Conservation (phyloP, 768 basidiomycete species). For the Suillus weaverae region DNA sequence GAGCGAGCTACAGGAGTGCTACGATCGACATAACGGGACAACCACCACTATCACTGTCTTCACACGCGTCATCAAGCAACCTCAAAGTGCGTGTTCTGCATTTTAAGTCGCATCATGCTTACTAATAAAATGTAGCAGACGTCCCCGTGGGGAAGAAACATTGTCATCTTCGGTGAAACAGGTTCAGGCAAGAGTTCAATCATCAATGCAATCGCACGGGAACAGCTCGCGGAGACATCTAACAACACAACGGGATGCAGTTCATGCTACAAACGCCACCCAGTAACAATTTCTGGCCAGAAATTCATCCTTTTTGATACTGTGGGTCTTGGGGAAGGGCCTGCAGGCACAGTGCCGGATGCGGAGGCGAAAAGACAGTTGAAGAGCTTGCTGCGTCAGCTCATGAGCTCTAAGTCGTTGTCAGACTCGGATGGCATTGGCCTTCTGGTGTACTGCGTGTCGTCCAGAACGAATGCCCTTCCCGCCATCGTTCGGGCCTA, state of each 20-base stretch:
- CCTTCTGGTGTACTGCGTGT: constrained; percentile 31
- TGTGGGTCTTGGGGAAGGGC: constrained; percentile 31
- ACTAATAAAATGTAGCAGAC: background rate
- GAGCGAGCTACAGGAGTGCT: too few relatives aligned
- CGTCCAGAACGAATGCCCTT: constrained; percentile 29
- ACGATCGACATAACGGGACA: too few relatives aligned
- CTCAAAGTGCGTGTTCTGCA: too few relatives aligned
- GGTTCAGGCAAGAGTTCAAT: constrained; percentile 43
- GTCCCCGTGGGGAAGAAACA: constrained; percentile 19
- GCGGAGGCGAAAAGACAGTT: constrained; percentile 20
- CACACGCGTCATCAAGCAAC: background rate
- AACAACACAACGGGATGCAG: constrained; percentile 37
- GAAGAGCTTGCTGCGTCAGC: constrained; percentile 31
- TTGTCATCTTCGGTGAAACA: constrained; percentile 43
- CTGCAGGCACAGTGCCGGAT: constrained; percentile 27
- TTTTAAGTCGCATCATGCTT: too few relatives aligned
- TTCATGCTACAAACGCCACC: constrained; percentile 25
- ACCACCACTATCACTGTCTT: too few relatives aligned
- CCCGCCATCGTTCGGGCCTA: constrained; percentile 28
- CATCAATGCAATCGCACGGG: constrained; percentile 38
- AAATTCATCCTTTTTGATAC: constrained; percentile 31
- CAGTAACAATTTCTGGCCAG: constrained; percentile 18
- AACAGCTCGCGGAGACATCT: constrained; percentile 28
- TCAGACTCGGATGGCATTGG: background rate
- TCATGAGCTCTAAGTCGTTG: constrained; percentile 19